A percentile compares a stretch with the other conserved stretches of the same genome.
Conservation (phyloP, 192 early-diverging fungal genomes). For the Pilaira anomala region DNA sequence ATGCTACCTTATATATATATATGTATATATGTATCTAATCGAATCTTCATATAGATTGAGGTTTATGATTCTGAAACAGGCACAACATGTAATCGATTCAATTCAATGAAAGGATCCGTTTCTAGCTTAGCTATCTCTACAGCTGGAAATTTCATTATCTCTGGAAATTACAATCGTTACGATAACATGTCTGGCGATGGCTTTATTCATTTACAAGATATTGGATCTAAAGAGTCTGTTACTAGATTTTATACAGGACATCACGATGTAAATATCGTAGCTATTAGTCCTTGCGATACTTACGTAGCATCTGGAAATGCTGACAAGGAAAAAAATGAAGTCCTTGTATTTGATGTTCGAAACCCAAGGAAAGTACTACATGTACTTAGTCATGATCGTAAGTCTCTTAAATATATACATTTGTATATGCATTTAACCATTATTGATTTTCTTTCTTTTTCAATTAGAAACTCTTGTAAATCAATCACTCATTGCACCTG, state of each 20-base stretch:
- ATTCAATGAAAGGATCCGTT: constrained; percentile 4
- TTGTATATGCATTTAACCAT: background rate
- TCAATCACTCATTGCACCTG: background rate
- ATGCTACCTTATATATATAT: background rate
- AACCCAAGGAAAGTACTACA: constrained; percentile 2
- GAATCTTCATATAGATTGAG: constrained; percentile 6
- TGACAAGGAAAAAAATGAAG: constrained; percentile 11
- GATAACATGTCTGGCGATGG: constrained; percentile 15
- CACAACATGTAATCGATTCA: background rate
- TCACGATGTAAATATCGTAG: constrained; percentile 23
- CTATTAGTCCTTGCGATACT: constrained; percentile 21
- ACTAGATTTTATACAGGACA: constrained; percentile 6
- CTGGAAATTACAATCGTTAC: constrained; percentile 17
- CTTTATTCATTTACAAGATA: constrained; percentile 19
- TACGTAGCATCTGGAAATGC: constrained; percentile 24
- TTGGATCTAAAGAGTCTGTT: background rate
- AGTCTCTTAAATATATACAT: background rate
- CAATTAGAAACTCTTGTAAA: background rate
- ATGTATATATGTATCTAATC: background rate
- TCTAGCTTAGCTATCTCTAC: constrained; percentile 13
- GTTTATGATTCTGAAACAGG: constrained; percentile 2
- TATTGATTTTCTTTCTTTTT: background rate
- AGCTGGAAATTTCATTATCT: constrained; percentile 16
- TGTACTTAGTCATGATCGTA: constrained; percentile 19
- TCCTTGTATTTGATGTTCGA: constrained; percentile 23